phyloP scores from a whole-genome alignment of 441 rosid genomes.

The Brassica balearica region DNA sequence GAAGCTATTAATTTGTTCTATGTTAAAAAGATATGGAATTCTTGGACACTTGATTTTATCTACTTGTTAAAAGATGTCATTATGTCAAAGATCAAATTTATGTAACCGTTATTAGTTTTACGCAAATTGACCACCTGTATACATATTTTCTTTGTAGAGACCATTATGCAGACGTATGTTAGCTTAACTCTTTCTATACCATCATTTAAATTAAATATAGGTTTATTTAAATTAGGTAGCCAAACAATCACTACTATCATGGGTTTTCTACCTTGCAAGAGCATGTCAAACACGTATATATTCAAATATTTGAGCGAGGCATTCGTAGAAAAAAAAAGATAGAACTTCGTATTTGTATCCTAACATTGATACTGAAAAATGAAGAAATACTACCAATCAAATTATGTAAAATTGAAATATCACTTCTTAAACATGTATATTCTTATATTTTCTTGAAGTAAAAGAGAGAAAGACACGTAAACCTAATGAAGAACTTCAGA shows the following conservation, averaged over 20 bases:
- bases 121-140: too few species aligned
- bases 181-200: not conserved
- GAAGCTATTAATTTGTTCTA: not conserved
- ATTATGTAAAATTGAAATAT: not conserved
- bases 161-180: not conserved
- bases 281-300: not conserved
- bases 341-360: not conserved
- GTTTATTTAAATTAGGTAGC: not conserved
- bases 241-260: not conserved
- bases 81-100: too few species aligned
- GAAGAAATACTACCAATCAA: not conserved
- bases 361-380: not conserved
- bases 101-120: too few species aligned
- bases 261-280: not conserved
- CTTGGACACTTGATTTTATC: not conserved
- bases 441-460: not conserved
- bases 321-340: not conserved
- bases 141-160: too few species aligned
- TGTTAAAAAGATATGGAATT: not conserved
- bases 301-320: not conserved
- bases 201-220: not conserved
- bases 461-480: not conserved
- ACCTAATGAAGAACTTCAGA: not conserved
- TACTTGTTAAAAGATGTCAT: not conserved
- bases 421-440: not conserved